These are phyloP conservation scores for Pelargonium myrrhifolium DNA, from an alignment of 441 rosid species.

Conservation along the genomic window DNA sequence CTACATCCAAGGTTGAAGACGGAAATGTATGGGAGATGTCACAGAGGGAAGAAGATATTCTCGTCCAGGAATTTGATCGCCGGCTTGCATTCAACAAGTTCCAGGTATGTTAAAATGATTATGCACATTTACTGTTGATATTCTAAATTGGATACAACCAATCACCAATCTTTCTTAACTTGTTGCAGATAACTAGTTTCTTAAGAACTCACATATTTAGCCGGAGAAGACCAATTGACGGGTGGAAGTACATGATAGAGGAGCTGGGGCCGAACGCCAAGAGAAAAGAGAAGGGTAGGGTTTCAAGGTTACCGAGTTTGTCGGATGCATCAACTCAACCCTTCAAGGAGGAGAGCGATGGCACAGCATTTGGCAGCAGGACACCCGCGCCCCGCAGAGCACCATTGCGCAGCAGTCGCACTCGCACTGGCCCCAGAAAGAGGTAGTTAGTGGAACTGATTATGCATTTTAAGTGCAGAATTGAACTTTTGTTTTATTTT, in stretches of 20 bases:
- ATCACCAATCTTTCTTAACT: background rate
- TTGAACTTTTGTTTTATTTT: too few relatives aligned
- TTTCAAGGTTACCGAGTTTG: constrained; percentile 65
- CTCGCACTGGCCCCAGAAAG: background rate
- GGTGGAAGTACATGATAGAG: constrained; percentile 95
- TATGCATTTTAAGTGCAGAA: background rate
- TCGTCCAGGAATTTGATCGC: constrained; percentile 83
- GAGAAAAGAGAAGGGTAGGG: constrained; percentile 82
- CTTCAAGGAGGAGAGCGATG: constrained; percentile 52
- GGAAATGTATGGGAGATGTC: constrained; percentile 92
- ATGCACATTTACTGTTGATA: background rate
- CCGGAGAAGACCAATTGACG: constrained; percentile 86
- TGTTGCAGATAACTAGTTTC: constrained; percentile 84
- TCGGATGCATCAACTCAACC: constrained; percentile 76
- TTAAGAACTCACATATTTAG: constrained; percentile 86
- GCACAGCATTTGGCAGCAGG: too few relatives aligned
- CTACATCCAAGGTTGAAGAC: constrained; percentile 66
- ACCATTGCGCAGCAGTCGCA: background rate
- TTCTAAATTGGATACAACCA: too few relatives aligned
- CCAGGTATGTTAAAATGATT: constrained; percentile 44
- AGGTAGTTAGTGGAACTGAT: background rate
- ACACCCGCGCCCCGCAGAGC: background rate
- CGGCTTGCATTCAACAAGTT: constrained; percentile 80
- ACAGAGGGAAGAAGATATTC: constrained; percentile 91
- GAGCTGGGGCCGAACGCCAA: constrained; percentile 85